Evolutionary conservation across 164 flowering plant genomes (phyloP).

Genomic region (Platanus orientalis): DNA sequence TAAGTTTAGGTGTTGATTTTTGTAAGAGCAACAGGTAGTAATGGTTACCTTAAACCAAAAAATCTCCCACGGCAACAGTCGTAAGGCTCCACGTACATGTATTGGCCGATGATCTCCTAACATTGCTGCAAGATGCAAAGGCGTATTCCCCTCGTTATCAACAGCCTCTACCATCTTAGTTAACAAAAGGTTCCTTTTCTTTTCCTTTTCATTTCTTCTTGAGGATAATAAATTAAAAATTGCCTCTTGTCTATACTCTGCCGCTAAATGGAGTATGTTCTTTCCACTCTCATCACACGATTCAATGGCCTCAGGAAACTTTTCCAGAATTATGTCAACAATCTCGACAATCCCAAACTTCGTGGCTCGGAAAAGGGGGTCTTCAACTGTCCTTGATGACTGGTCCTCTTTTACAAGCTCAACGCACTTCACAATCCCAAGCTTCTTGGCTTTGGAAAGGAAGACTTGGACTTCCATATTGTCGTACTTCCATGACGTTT

Average conservation of each 20-base stretch:
- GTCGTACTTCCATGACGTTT: no score
- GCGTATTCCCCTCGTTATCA: not conserved
- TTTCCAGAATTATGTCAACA: not conserved
- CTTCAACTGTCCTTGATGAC: not conserved
- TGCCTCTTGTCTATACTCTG: not conserved
- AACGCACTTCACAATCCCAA: no score
- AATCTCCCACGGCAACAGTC: not conserved
- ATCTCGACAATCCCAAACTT: not conserved
- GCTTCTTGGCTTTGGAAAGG: no score
- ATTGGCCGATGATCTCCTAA: not conserved
- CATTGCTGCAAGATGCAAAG: constrained; percentile 3
- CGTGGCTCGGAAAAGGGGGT: not conserved
- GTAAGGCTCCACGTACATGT: not conserved
- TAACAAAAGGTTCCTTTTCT: not conserved
- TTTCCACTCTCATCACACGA: not conserved
- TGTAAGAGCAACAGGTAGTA: no score
- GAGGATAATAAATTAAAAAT: not conserved
- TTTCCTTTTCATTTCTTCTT: no score
- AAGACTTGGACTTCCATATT: no score
- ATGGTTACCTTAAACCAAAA: constrained; percentile 2
- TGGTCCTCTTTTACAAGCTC: no score
- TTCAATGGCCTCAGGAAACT: constrained; percentile 2
- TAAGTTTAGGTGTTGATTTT: no score
- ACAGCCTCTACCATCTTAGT: not conserved
- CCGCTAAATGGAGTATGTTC: constrained; percentile 1